Base-by-base conservation (phyloP, 768 basidiomycete species). In the Termitomyces sp. region DNA sequence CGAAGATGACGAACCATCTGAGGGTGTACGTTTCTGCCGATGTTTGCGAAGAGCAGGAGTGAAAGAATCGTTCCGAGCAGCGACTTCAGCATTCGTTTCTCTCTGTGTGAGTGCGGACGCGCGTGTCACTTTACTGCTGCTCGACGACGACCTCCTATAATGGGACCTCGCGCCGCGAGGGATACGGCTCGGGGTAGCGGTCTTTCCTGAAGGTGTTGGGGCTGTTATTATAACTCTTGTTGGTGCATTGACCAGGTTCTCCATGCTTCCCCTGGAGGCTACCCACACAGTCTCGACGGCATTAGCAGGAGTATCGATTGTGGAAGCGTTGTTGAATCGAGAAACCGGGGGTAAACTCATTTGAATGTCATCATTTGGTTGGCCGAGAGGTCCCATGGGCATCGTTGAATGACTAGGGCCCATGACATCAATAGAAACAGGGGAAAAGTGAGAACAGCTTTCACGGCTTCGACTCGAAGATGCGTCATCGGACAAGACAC, bases 201-300 rank as follows among this genome's bases (percentile, higher is more conserved):
- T 65, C 55, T 72, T 70, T 32, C 64, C 65, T 7, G 72, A 74
- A 17, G 79, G 80, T 0, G 80, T 81, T n/a, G 80, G 77, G 8
- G 79, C 79, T 5, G 79, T 82, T 9, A 80, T 75, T 35, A 80
- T 79, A 17, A 81, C 79, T 58, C 72, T 79, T 21, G 79, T 80
- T 3, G 79, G 79, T 0, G 72, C 77, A 41, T 71, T 73, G 72
- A 79, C 74, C 17, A 80, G 64, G 30, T 79, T 72, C 32, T 73
- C 72, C 47, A 76, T 70, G 49, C 75, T 69, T 53, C 74, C 71
- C 34, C 46, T 66, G 14, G 59, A 51, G 28, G 60, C 52, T 17
- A 58, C 55, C 40, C 60, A 55, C 19, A 57, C 51, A 48, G 59
- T 56, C 54, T 57, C 51, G 39, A 35, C 47, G 23, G 61, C 44